Base-by-base conservation (phyloP, 352 stramenopile species). In the Phytopythium vexans region DNA sequence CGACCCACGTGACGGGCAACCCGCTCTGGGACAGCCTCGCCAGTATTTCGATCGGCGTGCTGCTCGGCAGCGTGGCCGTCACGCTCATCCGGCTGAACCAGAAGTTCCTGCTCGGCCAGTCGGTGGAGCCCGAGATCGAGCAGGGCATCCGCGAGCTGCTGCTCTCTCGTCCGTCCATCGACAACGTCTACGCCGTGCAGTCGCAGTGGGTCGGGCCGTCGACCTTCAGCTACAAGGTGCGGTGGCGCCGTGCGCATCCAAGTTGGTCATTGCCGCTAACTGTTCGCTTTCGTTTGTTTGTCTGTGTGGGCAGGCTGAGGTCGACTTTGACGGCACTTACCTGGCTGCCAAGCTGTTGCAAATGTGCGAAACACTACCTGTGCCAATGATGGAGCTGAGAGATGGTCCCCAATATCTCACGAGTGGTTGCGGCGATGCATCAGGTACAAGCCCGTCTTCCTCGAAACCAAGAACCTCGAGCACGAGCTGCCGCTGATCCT, bases 271-370 rank as follows among this genome's bases (percentile, higher is more conserved):
- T 40, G 32, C 41, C 9, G 38, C 15, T 48, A 14, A 45, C n/a
- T 52, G 9, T 33, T 34, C 8, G 31, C 49, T 36, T 37, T 46
- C 4, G 49, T 62, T 12, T 61, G 32, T 56, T 12, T 61, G 32
- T 56, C 54, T 14, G 41, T 54, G 35, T 12, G 14, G 1, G 15
- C 42, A 94, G 84, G 97, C 96, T 16, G 96, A 99, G 73, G 90
- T 99, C 6, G 97, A 99, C 71, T 99, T 99, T 77, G 97, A 99
- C 61, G 97, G 96, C 50, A 99, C 96, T 39, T 99, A 97, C 66
- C 62, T 99, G 40, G 96, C 96, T 12, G 97, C 97, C 8, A 92
- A 97, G 55, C 78, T 99, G 6, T 69, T 94, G 6, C 79, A 89
- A 73, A 95, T 89, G 77, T 91, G 75, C 52, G 67, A 48, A 6